A percentile compares a stretch with the other conserved stretches of the same genome.
These are phyloP conservation scores for Protea cynaroides DNA, from an alignment of 164 flowering plant genomes.

Conservation along the genomic window DNA sequence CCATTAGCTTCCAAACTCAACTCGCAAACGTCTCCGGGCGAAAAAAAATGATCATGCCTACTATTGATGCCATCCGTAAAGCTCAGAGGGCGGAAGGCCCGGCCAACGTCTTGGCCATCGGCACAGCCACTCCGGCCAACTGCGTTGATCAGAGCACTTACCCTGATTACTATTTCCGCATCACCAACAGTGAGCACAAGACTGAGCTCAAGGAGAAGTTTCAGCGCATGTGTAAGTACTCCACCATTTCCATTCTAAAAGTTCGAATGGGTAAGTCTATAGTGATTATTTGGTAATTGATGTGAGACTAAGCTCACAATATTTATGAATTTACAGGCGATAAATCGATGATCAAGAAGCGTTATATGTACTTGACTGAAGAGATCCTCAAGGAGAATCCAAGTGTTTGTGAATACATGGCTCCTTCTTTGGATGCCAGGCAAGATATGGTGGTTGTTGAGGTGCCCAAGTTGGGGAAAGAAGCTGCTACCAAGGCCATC, in stretches of 20 bases:
- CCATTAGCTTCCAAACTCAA: too few species aligned
- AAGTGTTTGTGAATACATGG: constrained; percentile 32
- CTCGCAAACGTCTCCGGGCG: too few species aligned
- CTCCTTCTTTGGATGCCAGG: constrained; percentile 8
- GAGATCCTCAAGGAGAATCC: constrained; percentile 16
- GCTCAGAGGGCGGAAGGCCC: background rate
- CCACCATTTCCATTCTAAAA: too few species aligned
- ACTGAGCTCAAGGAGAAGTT: background rate
- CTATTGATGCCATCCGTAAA: background rate
- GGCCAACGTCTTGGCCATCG: background rate
- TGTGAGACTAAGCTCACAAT: too few species aligned
- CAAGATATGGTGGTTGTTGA: constrained; percentile 48
- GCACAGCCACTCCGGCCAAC: background rate
- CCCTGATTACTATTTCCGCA: background rate
- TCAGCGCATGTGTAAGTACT: background rate
- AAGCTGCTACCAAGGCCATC: constrained; percentile 14
- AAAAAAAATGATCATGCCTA: background rate
- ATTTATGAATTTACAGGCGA: constrained; percentile 48
- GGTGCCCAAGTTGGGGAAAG: constrained; percentile 43
- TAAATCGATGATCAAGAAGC: constrained; percentile 42
- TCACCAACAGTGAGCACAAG: constrained; percentile 1
- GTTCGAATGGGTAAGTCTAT: too few species aligned
- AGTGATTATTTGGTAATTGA: too few species aligned
- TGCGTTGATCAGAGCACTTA: background rate
- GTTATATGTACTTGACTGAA: constrained; percentile 41